phyloP scores from a whole-genome alignment of 2,329 filamentous ascomycete species.

The Fusarium sp. region DNA sequence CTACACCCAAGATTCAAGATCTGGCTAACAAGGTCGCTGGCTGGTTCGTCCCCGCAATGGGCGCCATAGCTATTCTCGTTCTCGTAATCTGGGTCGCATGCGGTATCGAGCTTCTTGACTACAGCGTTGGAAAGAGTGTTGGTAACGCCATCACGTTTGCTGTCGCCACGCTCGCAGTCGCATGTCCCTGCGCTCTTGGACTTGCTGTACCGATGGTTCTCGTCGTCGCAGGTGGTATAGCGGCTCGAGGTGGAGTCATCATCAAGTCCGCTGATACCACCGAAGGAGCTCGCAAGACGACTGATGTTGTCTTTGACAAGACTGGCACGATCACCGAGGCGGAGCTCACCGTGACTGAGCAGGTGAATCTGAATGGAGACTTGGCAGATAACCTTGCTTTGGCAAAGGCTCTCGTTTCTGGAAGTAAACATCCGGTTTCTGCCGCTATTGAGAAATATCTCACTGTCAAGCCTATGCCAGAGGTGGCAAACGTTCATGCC shows the following conservation, averaged over 20 bases:
- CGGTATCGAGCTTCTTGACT: slow-evolving; percentile 51
- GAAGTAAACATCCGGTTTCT: slow-evolving; percentile 11
- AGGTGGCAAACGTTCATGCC: not conserved
- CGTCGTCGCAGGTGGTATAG: slow-evolving; percentile 68
- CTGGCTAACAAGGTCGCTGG: slow-evolving; percentile 68
- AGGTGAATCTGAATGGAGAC: not conserved
- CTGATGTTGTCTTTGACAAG: slow-evolving; percentile 74
- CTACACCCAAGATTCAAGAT: slow-evolving; percentile 67
- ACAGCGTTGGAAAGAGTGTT: slow-evolving; percentile 40
- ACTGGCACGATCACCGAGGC: slow-evolving; percentile 71
- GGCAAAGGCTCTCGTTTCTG: not conserved
- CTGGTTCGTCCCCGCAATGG: slow-evolving; percentile 69
- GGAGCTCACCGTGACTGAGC: slow-evolving; percentile 42
- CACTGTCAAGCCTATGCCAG: accelerated
- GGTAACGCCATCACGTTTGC: slow-evolving; percentile 51
- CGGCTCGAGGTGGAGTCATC: slow-evolving; percentile 67
- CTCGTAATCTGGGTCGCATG: slow-evolving; percentile 38
- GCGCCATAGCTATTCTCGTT: slow-evolving; percentile 59
- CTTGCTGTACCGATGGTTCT: slow-evolving; percentile 75
- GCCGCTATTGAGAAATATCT: not conserved
- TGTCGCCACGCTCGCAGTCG: slow-evolving; percentile 66
- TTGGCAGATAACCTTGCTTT: not conserved
- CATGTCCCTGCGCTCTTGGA: slow-evolving; percentile 73
- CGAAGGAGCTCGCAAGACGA: slow-evolving; percentile 63
- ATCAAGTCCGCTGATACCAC: slow-evolving; percentile 68